Evolutionary conservation across 495 filamentous ascomycete species (phyloP), one percentile per base, ranked within the genome.

Genomic region (Penicillium maclennaniae): DNA sequence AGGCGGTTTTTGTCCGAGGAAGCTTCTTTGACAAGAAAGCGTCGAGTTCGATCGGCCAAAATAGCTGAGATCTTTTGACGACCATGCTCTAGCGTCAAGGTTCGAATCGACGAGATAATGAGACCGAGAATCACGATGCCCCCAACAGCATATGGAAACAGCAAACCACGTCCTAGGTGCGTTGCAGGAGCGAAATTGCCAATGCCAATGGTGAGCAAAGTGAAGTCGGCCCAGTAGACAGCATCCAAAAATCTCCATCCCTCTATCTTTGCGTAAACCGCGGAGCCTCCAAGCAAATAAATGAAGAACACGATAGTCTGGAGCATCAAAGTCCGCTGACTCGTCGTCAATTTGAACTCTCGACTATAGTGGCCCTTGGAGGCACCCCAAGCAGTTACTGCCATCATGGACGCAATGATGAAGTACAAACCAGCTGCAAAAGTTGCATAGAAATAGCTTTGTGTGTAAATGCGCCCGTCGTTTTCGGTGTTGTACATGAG

Each of bases 111-210:
- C 6, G 87, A 87, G 53, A 95, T 83, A 14, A 95, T 86, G 8
- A 96, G 75, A 84, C 91, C 91, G 8, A 96, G 73, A 42, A 84
- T 87, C 19, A 91, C 80, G 44, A 95, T 87, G 2, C 91, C 91
- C 9, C 88, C 80, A 20, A 93, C 78, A 0, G 91, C 85, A 54
- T 83, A 96, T 0, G 90, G 89, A 26, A 96, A 86, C 3, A 95
- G 69, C 8, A 96, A 69, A 3, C 79, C 76, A 10, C 87, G 76
- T 0, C 87, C 87, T 5, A 78, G 58, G 56, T 84, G 79, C 1
- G 83, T 89, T 15, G 61, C 58, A 0, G 88, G 85, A 14, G 79
- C 67, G 43, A 83, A 79, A 43, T 91, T 85, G 10, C 87, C 88
- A 36, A 95, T 77, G 4, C 91, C 91, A 14, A 96, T 79, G 0